Percentiles rank a stretch among this genome's conserved stretches.
These are phyloP conservation scores for Dendrobium officinale DNA, from an alignment of 106 monocot species.

Conservation along the genomic window DNA sequence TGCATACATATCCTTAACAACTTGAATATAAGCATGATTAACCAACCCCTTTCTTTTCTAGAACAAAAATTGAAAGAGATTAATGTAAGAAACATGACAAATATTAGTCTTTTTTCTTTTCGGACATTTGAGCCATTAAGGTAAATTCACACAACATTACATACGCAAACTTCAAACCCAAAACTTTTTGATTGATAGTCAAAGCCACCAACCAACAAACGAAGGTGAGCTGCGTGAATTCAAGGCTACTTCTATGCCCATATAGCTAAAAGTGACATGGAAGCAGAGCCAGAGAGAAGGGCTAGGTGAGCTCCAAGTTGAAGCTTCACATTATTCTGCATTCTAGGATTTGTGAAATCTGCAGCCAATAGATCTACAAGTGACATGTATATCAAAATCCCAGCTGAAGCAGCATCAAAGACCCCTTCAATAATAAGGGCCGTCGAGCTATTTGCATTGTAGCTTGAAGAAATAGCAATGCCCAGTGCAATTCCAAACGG, in stretches of 20 bases:
- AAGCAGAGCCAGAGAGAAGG: conserved; percentile 14
- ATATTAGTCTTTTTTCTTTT: too few species aligned
- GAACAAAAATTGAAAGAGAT: too few species aligned
- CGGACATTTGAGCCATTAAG: too few species aligned
- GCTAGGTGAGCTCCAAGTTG: conserved; percentile 11
- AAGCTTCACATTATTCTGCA: conserved; percentile 20
- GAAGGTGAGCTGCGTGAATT: too few species aligned
- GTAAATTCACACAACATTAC: too few species aligned
- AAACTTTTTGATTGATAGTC: too few species aligned
- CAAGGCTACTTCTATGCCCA: conserved; percentile 14
- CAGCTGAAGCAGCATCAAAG: conserved; percentile 21
- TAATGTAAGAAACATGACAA: too few species aligned
- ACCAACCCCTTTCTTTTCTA: too few species aligned
- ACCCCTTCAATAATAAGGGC: conserved; percentile 27
- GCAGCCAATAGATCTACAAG: conserved; percentile 22
- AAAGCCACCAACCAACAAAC: too few species aligned
- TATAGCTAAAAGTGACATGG: conserved; percentile 20
- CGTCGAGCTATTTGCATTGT: conserved; percentile 11
- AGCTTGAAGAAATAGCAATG: conserved; percentile 16
- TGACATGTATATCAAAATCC: conserved; percentile 29
- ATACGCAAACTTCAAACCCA: too few species aligned
- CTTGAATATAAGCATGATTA: too few species aligned
- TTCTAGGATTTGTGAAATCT: conserved; percentile 19
- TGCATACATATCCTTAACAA: too few species aligned
- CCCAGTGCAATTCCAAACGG: conserved; percentile 22